A percentile compares a stretch with the other conserved stretches of the same genome.
Conservation (phyloP, 306 rosid genomes). For the Calophaca sinica region DNA sequence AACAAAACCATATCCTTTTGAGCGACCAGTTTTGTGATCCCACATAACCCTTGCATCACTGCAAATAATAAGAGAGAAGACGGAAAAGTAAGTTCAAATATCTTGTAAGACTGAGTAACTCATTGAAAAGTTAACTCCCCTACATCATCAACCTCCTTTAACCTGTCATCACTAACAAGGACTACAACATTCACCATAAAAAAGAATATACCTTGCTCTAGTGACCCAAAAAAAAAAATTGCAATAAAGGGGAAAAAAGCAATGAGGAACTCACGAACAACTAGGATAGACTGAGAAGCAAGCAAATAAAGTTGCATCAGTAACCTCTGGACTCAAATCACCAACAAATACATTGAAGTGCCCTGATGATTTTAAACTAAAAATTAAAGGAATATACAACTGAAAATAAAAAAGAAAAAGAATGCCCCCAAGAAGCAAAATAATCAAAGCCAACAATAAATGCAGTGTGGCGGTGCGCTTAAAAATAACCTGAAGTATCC, state of each 20-base stretch:
- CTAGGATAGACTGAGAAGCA: constrained; percentile 81
- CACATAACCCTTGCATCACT: constrained; percentile 78
- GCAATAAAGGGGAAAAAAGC: constrained; percentile 47
- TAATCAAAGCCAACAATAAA: constrained; percentile 35
- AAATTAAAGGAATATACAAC: constrained; percentile 54
- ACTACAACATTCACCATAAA: constrained; percentile 41
- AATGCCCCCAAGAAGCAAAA: constrained; percentile 52
- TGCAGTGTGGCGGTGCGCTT: constrained; percentile 35
- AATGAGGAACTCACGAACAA: constrained; percentile 77
- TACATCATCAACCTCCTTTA: constrained; percentile 48
- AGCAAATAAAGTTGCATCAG: constrained; percentile 77
- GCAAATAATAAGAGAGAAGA: constrained; percentile 44
- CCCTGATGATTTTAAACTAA: constrained; percentile 65
- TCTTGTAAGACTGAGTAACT: constrained; percentile 33
- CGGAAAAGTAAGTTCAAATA: constrained; percentile 46
- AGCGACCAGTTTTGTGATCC: constrained; percentile 77
- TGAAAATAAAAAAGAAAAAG: constrained; percentile 43
- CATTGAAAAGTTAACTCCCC: constrained; percentile 37
- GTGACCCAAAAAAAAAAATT: constrained; percentile 44
- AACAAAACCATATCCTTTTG: constrained; percentile 75
- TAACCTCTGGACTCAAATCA: constrained; percentile 81
- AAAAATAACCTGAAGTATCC: constrained; percentile 68
- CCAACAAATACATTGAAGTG: constrained; percentile 75
- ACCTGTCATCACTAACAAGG: constrained; percentile 42
- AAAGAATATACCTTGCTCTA: constrained; percentile 44